Evolutionary conservation across 306 rosid species (phyloP).

Genomic region (Lathyrus sativus): DNA sequence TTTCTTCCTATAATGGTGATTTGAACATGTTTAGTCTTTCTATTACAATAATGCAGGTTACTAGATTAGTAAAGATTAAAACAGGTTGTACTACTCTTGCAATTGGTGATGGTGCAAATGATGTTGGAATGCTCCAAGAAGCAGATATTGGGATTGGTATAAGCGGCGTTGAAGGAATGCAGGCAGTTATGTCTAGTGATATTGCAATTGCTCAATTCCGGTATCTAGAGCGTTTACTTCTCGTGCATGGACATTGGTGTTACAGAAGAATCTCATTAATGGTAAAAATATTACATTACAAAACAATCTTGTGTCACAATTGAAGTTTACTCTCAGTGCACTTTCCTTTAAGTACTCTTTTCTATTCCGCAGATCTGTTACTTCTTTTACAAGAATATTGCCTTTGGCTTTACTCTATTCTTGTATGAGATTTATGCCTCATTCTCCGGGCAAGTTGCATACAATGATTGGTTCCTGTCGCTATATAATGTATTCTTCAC

Average conservation of each 20-base stretch:
- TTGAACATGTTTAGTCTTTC: slow-evolving; percentile 1
- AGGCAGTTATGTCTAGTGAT: slow-evolving; percentile 99
- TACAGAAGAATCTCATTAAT: slow-evolving; percentile 90
- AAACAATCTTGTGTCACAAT: neutral
- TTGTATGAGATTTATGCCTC: slow-evolving; percentile 75
- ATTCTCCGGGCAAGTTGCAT: slow-evolving; percentile 75
- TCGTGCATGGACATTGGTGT: slow-evolving; percentile 99
- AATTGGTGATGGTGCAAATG: slow-evolving; percentile 98
- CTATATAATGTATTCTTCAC: slow-evolving; percentile 87
- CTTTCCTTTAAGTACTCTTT: slow-evolving; percentile 26
- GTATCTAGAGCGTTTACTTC: slow-evolving; percentile 83
- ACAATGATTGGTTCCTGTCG: slow-evolving; percentile 84
- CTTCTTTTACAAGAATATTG: slow-evolving; percentile 93
- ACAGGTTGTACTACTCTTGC: slow-evolving; percentile 80
- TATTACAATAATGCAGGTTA: slow-evolving; percentile 53
- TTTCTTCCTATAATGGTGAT: slow-evolving; percentile 5
- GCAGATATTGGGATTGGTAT: slow-evolving; percentile 96
- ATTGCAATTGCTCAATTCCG: slow-evolving; percentile 89
- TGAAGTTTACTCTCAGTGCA: neutral
- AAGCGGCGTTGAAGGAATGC: slow-evolving; percentile 98
- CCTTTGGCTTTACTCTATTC: slow-evolving; percentile 80
- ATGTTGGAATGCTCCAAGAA: slow-evolving; percentile 99
- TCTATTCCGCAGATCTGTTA: slow-evolving; percentile 74
- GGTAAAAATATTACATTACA: slow-evolving; percentile 47
- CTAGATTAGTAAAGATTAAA: slow-evolving; percentile 77